Percentiles rank a stretch among this genome's conserved stretches.
Conservation (phyloP, 1,139 yeast species). For the Magnusiomyces fungicola region DNA sequence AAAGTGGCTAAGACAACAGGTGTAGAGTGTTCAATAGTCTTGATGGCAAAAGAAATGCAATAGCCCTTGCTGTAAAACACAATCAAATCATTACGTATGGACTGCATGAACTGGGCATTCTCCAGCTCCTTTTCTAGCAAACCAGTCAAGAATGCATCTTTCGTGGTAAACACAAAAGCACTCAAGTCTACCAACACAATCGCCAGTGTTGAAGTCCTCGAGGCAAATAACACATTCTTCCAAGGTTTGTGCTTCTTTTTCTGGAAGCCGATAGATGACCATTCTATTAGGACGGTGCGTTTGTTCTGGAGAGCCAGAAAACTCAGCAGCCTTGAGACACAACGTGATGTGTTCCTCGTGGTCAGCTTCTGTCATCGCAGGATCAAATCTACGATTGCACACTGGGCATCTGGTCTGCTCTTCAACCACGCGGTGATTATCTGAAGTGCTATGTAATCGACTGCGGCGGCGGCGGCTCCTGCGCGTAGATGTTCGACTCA, state of each 20-base stretch:
- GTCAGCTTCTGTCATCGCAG: slow-evolving; percentile 24
- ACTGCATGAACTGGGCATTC: slow-evolving; percentile 77
- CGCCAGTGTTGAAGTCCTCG: slow-evolving; percentile 80
- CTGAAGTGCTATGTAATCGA: no score
- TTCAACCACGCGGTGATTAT: no score
- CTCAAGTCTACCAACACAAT: slow-evolving; percentile 84
- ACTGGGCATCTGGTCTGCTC: slow-evolving; percentile 9
- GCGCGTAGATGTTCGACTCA: no score
- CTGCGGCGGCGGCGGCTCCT: no score
- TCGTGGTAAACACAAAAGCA: slow-evolving; percentile 94
- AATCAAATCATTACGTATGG: slow-evolving; percentile 23
- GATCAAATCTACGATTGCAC: slow-evolving; percentile 6
- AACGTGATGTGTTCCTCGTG: slow-evolving; percentile 62
- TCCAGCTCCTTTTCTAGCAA: slow-evolving; percentile 72
- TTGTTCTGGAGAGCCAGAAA: slow-evolving; percentile 51
- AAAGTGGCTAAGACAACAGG: no score
- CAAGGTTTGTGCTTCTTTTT: slow-evolving; percentile 25
- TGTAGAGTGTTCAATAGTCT: no score
- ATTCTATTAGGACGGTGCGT: slow-evolving; percentile 58
- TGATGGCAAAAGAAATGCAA: no score
- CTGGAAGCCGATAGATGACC: slow-evolving; percentile 73
- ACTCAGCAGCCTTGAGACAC: slow-evolving; percentile 63
- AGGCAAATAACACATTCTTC: slow-evolving; percentile 88
- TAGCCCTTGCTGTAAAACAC: background rate
- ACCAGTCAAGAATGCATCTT: slow-evolving; percentile 85